phyloP scores from a whole-genome alignment of 1,284 basidiomycete genomes.

The Coniferiporia sulphurascens region DNA sequence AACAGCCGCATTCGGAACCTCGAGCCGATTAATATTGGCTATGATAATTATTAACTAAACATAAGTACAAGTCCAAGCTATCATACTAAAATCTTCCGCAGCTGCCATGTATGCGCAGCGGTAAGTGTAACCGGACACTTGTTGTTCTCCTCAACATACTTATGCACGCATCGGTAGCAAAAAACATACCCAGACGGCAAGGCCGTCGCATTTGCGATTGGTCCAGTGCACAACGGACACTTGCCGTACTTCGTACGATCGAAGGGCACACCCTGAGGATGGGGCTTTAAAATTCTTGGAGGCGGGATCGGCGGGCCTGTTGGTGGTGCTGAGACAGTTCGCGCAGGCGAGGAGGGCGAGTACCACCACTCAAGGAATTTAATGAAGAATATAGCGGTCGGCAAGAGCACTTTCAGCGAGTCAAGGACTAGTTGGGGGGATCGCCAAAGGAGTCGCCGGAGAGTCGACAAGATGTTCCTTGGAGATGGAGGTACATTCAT shows the following conservation, averaged over 20 bases:
- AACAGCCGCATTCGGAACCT: no score
- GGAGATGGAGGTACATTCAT: slow-evolving; percentile 27
- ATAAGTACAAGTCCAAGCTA: no score
- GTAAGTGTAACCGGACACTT: slow-evolving; percentile 86
- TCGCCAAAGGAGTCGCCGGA: slow-evolving; percentile 42
- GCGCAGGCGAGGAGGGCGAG: slow-evolving; percentile 86
- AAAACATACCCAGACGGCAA: slow-evolving; percentile 93
- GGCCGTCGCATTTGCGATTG: slow-evolving; percentile 85
- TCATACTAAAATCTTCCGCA: slow-evolving; percentile 84
- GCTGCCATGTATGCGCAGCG: slow-evolving; percentile 69
- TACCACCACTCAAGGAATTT: slow-evolving; percentile 99
- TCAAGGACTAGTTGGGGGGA: slow-evolving; percentile 66
- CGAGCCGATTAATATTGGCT: no score
- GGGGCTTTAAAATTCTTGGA: slow-evolving; percentile 67
- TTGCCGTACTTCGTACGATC: slow-evolving; percentile 65
- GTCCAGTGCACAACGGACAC: slow-evolving; percentile 78
- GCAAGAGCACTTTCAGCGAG: slow-evolving; percentile 78
- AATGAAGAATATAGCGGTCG: slow-evolving; percentile 92
- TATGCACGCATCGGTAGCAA: slow-evolving; percentile 91
- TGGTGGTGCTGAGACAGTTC: slow-evolving; percentile 54
- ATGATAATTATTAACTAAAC: no score
- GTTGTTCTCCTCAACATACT: slow-evolving; percentile 73
- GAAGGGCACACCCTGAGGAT: slow-evolving; percentile 59
- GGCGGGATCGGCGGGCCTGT: slow-evolving; percentile 69
- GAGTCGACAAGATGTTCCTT: slow-evolving; percentile 34